phyloP scores from a whole-genome alignment of 1,284 basidiomycete species.

The Microbotryum silenes-acaulis region DNA sequence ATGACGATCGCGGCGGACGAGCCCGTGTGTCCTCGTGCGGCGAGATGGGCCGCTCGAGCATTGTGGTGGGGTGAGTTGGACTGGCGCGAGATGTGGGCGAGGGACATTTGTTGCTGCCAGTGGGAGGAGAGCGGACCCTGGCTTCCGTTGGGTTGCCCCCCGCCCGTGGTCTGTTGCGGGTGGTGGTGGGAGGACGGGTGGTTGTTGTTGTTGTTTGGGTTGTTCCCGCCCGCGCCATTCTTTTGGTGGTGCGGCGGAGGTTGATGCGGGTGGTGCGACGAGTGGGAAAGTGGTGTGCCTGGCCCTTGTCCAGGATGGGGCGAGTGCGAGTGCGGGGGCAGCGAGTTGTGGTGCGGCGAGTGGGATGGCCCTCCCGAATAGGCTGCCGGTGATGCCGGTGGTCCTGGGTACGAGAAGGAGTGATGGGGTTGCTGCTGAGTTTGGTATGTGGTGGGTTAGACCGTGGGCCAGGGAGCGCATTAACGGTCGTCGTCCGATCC shows the following conservation, averaged over 20 bases:
- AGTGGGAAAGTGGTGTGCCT: not conserved
- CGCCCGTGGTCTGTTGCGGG: conserved; percentile 7
- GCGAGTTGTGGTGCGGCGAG: conserved; percentile 11
- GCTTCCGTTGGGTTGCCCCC: conserved; percentile 3
- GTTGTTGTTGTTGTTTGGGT: conserved; percentile 8
- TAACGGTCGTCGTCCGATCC: too few relatives aligned
- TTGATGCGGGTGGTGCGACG: conserved; percentile 5
- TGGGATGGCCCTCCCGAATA: conserved; percentile 22
- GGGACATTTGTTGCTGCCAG: conserved; percentile 38
- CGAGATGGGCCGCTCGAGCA: conserved; percentile 50
- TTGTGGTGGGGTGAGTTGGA: conserved; percentile 51
- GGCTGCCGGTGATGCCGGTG: conserved; percentile 31
- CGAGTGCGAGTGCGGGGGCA: conserved; percentile 21
- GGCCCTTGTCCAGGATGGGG: conserved; percentile 9
- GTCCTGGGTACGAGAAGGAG: conserved; percentile 32
- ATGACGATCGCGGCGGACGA: conserved; percentile 45
- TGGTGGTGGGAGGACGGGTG: conserved; percentile 4
- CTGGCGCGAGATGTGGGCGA: conserved; percentile 43
- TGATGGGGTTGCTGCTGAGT: conserved; percentile 18
- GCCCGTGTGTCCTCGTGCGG: conserved; percentile 47
- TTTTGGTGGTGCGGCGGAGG: conserved; percentile 18
- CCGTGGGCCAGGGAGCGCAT: not conserved
- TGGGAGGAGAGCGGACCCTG: conserved; percentile 30
- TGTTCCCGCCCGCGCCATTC: conserved; percentile 3
- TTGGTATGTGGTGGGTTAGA: not conserved